phyloP scores from a whole-genome alignment of 208 protist species.

The Leishmania aethiopica region DNA sequence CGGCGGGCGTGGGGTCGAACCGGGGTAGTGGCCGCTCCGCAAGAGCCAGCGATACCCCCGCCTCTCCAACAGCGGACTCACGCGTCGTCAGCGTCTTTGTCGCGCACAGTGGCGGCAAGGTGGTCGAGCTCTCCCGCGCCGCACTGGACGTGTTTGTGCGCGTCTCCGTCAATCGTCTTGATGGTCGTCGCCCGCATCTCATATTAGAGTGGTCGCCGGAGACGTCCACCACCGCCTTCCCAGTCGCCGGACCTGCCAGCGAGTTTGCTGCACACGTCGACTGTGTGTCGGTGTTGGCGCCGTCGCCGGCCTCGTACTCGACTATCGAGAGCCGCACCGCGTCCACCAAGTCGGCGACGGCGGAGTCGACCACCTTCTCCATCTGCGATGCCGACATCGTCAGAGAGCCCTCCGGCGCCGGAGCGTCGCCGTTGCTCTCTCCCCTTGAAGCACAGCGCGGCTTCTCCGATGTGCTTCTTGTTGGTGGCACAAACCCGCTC shows the following conservation, averaged over 20 bases:
- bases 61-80: conserved; percentile 13
- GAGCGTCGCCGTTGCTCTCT: conserved; percentile 13
- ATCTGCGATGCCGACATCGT: conserved; percentile 31
- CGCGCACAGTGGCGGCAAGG: conserved; percentile 62
- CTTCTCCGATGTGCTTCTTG: conserved; percentile 36
- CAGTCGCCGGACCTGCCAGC: conserved; percentile 61
- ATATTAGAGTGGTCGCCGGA: conserved; percentile 60
- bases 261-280: conserved; percentile 54
- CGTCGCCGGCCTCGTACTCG: conserved; percentile 35
- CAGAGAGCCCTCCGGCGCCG: not conserved
- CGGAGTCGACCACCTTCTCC: conserved; percentile 15
- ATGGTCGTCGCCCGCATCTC: conserved; percentile 65
- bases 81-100: conserved; percentile 52
- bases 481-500: conserved; percentile 60
- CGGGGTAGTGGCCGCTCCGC: not conserved
- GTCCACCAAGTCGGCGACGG: conserved; percentile 6
- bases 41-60: not conserved
- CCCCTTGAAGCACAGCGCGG: conserved; percentile 5
- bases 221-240: conserved; percentile 49
- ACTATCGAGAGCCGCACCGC: conserved; percentile 39
- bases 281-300: conserved; percentile 39
- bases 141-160: conserved; percentile 64
- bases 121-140: conserved; percentile 56
- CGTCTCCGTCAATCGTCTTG: conserved; percentile 41
- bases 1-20: not conserved